These are phyloP conservation scores for Auricularia cornea DNA, from an alignment of 768 basidiomycete genomes.

Conservation along the genomic window DNA sequence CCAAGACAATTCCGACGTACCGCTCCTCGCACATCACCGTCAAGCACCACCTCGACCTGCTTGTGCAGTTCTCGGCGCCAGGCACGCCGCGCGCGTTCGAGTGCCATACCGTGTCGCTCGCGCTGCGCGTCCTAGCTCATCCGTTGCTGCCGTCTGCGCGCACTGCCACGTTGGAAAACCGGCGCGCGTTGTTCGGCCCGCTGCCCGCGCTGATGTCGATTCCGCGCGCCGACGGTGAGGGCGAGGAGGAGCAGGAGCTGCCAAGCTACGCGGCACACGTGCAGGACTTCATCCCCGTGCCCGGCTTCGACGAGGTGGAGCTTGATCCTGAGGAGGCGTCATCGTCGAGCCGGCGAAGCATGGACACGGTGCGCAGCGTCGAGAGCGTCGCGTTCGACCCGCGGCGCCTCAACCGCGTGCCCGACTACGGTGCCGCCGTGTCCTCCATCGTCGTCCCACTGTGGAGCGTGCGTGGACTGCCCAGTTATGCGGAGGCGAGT, in stretches of 20 bases:
- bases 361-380: neutral
- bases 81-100: neutral
- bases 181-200: constrained; percentile 51
- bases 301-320: neutral
- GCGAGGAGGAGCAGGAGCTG: constrained; percentile 39
- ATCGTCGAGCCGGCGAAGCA: neutral
- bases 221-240: constrained; percentile 46
- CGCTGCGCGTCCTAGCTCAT: constrained; percentile 73
- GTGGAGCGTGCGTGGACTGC: constrained; percentile 64
- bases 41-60: neutral
- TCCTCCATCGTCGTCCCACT: constrained; percentile 85
- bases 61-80: neutral
- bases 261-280: constrained; percentile 88
- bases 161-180: constrained; percentile 58
- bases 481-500: constrained; percentile 83
- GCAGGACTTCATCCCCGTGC: constrained; percentile 39
- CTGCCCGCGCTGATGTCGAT: constrained; percentile 19
- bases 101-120: constrained; percentile 44
- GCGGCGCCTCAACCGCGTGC: constrained; percentile 38
- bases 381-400: neutral
- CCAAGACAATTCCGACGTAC: neutral
- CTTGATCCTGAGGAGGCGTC: neutral
- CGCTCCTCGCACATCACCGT: neutral
- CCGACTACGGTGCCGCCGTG: constrained; percentile 76
- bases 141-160: constrained; percentile 68